These are phyloP conservation scores for Oryza officinalis DNA, from an alignment of 176 grass and related monocot species.

Conservation along the genomic window DNA sequence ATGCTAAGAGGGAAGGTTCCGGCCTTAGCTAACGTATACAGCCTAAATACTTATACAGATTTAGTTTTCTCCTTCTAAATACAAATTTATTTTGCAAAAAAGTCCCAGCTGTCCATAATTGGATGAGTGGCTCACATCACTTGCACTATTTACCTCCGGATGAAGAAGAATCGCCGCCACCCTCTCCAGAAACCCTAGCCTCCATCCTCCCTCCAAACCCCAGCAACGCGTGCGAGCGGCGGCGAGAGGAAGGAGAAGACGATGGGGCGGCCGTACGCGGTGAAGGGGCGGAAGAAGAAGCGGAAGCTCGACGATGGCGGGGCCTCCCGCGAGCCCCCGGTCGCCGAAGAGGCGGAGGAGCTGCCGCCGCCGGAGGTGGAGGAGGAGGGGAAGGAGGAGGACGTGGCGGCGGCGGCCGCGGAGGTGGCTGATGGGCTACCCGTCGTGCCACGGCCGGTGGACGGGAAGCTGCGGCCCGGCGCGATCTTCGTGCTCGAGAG, in stretches of 20 bases:
- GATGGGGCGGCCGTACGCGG: conserved; percentile 71
- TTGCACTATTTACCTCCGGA: not conserved
- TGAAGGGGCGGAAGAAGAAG: conserved; percentile 77
- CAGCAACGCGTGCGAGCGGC: not conserved
- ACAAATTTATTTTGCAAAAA: not conserved
- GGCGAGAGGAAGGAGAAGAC: conserved; percentile 13
- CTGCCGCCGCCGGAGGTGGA: not conserved
- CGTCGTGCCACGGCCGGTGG: conserved; percentile 47
- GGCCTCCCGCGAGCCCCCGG: conserved; percentile 29
- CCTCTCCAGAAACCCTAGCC: conserved; percentile 45
- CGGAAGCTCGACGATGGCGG: conserved; percentile 51
- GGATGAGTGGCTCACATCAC: not conserved
- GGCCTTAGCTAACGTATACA: no score
- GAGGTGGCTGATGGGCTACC: conserved; percentile 48
- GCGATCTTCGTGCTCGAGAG: conserved; percentile 86
- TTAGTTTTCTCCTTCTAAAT: not conserved
- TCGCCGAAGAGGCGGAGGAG: conserved; percentile 36
- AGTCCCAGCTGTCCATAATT: not conserved
- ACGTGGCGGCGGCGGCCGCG: not conserved
- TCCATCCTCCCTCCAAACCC: not conserved
- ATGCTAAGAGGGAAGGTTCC: no score
- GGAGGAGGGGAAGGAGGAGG: not conserved
- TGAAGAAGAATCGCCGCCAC: not conserved
- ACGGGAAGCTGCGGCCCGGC: conserved; percentile 54
- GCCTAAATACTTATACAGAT: no score